Evolutionary conservation across 768 basidiomycete genomes (phyloP).

Genomic region (Mycena vitilis): DNA sequence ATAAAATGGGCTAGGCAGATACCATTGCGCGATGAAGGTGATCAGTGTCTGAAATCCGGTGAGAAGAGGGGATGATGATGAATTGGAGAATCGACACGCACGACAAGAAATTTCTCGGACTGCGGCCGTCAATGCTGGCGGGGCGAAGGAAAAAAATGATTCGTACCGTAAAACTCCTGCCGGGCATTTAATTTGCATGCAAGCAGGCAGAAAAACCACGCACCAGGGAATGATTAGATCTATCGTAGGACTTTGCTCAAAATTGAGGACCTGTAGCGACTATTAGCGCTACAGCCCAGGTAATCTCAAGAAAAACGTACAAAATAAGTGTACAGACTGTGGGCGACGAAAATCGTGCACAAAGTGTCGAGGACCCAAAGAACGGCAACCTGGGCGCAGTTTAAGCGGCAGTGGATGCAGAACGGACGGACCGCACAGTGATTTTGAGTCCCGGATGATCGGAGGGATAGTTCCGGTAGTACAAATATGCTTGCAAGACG

Average conservation of each 20-base stretch:
- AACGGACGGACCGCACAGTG: constrained; percentile 10
- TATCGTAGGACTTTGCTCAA: constrained; percentile 16
- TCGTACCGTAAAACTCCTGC: constrained; percentile 30
- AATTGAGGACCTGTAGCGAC: constrained; percentile 23
- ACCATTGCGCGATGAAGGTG: constrained; percentile 28
- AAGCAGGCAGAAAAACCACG: not conserved
- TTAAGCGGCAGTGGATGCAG: not conserved
- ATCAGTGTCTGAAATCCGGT: constrained; percentile 18
- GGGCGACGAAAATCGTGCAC: constrained; percentile 28
- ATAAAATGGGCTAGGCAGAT: not conserved
- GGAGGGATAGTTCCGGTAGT: constrained; percentile 26
- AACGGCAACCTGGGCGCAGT: constrained; percentile 18
- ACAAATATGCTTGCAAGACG: constrained; percentile 25
- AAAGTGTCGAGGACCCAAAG: constrained; percentile 29
- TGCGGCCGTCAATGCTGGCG: not conserved
- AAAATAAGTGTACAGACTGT: constrained; percentile 28
- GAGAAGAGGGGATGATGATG: not conserved
- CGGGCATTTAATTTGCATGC: not conserved
- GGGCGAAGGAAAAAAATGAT: no score
- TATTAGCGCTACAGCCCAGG: not conserved
- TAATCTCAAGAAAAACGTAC: not conserved
- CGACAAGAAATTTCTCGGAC: constrained; percentile 30
- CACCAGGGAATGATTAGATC: constrained; percentile 33
- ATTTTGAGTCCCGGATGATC: constrained; percentile 18
- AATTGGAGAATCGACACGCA: constrained; percentile 4